phyloP scores from a whole-genome alignment of 176 grass and related monocot genomes.

The Hordeum marinum region DNA sequence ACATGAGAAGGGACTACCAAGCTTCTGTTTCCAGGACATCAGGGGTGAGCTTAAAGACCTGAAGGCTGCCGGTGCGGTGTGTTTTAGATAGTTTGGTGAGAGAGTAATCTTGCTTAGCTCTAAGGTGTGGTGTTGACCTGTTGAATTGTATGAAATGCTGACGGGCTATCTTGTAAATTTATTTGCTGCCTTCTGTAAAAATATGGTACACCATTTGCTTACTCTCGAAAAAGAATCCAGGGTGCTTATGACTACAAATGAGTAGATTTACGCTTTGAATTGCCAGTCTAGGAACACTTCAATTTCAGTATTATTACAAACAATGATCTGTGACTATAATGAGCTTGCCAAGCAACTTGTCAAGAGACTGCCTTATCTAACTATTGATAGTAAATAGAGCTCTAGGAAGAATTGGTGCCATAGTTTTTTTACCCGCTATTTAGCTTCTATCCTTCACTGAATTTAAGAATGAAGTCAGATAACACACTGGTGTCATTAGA shows the following conservation, averaged over 20 bases:
- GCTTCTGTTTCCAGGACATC: not conserved
- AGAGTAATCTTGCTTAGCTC: no score
- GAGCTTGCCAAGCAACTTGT: not conserved
- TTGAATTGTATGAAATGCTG: no score
- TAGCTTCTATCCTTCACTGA: slow-evolving; percentile 32
- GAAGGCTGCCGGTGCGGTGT: no score
- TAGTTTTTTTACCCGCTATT: slow-evolving; percentile 27
- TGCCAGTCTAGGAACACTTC: no score
- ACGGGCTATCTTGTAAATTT: no score
- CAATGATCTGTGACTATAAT: not conserved
- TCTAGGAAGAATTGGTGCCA: not conserved
- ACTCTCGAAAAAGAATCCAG: no score
- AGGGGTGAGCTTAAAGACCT: no score
- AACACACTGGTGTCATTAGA: slow-evolving; percentile 64
- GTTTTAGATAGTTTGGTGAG: no score
- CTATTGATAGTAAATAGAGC: not conserved
- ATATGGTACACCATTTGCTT: no score
- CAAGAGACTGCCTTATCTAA: not conserved
- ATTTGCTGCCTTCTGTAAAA: no score
- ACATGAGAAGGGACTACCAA: not conserved
- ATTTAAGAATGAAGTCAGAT: slow-evolving; percentile 62
- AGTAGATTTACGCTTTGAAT: not conserved
- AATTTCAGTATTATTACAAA: not conserved
- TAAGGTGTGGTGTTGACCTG: no score
- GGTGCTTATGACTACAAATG: not conserved